Evolutionary conservation across 2,329 filamentous ascomycete genomes (phyloP), one percentile per base, ranked within the genome.

Genomic region (Chaetomiaceae sp.): DNA sequence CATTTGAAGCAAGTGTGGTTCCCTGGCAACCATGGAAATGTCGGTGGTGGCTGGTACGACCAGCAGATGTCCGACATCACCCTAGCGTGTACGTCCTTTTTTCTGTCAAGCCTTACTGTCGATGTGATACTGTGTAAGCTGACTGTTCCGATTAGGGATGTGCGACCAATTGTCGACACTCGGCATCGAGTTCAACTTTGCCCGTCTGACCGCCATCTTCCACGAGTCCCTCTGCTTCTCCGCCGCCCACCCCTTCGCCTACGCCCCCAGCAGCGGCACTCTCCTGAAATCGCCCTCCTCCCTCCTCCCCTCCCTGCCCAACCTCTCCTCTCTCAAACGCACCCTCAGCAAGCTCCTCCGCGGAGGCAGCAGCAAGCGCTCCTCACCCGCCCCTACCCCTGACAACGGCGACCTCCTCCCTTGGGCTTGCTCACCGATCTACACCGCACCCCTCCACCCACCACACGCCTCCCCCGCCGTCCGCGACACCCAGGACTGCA

Each of bases 21-120:
- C 57, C 75, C 79, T 0, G 80, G 80, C 10, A 73, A 71, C 42
- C 81, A 85, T 58, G 75, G 74, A 8, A 78, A 82, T 52, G 75
- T 81, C 33, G 79, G 79, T 18, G 79, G 79, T 19, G 79, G 79
- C 2, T 81, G 76, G 75, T 43, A 56, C 27, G 63, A 65, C 40
- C 63, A 65, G 54, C 60, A 62, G 47, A 55, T 64, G 0, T 57
- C 61, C 20, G 55, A 61, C 34, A 60, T 65, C 11, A 56, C 62
- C 2, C 55, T 65, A 3, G 61, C 63, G 1, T 65, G 63, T 61
- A 34, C 5, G 60, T 52, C 8, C 10, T 18, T 19, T 15, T n/a
- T 29, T 22, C 9, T 19, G 0, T n/a, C 11, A 32, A 6, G 12
- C 29, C 9, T 14, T n/a, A 14, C 9, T 9, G 4, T 29, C 27